phyloP scores from a whole-genome alignment of 1,139 yeast species.

The Hansenula lynferdii region DNA sequence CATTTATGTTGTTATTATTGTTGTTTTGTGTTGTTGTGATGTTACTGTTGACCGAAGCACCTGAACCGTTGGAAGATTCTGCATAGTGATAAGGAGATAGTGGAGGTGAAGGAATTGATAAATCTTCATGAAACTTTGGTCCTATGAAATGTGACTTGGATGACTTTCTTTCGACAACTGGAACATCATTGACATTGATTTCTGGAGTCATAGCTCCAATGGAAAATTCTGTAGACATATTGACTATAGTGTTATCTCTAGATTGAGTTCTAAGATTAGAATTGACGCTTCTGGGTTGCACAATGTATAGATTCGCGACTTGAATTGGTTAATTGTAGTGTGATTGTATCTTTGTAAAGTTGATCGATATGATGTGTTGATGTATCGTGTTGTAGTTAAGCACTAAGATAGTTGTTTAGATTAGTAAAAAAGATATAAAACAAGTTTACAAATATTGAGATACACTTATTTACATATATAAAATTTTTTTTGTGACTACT shows the following conservation, averaged over 20 bases:
- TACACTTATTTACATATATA: conserved; percentile 2
- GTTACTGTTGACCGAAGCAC: no score
- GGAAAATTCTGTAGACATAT: conserved; percentile 1
- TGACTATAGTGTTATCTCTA: neutral
- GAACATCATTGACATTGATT: neutral
- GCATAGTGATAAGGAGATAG: conserved; percentile 49
- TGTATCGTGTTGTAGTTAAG: no score
- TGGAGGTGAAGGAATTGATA: conserved; percentile 58
- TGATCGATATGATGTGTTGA: neutral
- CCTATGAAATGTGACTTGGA: conserved; percentile 17
- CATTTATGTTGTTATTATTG: neutral
- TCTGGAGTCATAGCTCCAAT: conserved; percentile 24
- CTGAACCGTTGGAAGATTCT: conserved; percentile 6
- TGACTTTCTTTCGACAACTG: conserved; percentile 13
- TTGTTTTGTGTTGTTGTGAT: no score
- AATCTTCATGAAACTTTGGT: conserved; percentile 16
- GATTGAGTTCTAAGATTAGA: neutral
- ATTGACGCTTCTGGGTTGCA: neutral
- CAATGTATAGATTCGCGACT: neutral
- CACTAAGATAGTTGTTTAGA: no score
- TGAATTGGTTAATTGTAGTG: neutral
- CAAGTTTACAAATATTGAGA: conserved; percentile 1
- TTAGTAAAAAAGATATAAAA: no score
- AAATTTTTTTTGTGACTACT: conserved; percentile 4
- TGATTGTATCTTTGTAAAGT: neutral